Evolutionary conservation across 2,329 filamentous ascomycete genomes (phyloP).

Genomic region (Alternaria arborescens): DNA sequence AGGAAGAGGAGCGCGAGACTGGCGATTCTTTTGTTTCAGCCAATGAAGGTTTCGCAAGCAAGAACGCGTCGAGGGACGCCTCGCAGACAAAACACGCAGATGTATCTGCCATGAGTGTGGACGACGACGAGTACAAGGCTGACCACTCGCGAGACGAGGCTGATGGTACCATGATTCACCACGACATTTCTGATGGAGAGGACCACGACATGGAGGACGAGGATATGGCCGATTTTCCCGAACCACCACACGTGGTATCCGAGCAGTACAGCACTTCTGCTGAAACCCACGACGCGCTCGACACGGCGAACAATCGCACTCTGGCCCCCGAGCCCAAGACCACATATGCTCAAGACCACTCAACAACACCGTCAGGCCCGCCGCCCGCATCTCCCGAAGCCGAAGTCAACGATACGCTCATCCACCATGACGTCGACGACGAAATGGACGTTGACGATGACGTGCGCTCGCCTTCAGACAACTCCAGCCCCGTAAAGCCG

Average conservation of each 20-base stretch:
- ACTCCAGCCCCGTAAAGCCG: conserved; percentile 77
- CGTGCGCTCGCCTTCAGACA: conserved; percentile 70
- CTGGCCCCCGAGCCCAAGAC: conserved; percentile 36
- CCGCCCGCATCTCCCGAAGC: conserved; percentile 36
- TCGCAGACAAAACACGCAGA: conserved; percentile 30
- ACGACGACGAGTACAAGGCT: conserved; percentile 38
- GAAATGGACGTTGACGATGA: conserved; percentile 61
- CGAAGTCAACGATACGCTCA: conserved; percentile 36
- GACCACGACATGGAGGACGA: conserved; percentile 31
- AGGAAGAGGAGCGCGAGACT: conserved; percentile 43
- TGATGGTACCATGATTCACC: conserved; percentile 38
- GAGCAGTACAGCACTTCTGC: conserved; percentile 45
- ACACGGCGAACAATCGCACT: conserved; percentile 33
- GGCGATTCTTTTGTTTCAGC: conserved; percentile 61
- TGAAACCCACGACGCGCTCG: conserved; percentile 44
- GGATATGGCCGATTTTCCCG: conserved; percentile 31
- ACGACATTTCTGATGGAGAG: conserved; percentile 30
- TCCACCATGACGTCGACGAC: conserved; percentile 47
- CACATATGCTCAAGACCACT: conserved; percentile 26
- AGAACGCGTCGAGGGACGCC: conserved; percentile 40
- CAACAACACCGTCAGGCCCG: conserved; percentile 31
- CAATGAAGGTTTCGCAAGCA: conserved; percentile 53
- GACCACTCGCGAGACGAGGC: conserved; percentile 30
- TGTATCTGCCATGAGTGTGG: conserved; percentile 43
- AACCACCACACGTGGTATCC: conserved; percentile 34